Percentiles rank a stretch among this genome's conserved stretches.
Evolutionary conservation across 2,329 filamentous ascomycete species (phyloP).

Genomic region (Rutstroemia sp.): DNA sequence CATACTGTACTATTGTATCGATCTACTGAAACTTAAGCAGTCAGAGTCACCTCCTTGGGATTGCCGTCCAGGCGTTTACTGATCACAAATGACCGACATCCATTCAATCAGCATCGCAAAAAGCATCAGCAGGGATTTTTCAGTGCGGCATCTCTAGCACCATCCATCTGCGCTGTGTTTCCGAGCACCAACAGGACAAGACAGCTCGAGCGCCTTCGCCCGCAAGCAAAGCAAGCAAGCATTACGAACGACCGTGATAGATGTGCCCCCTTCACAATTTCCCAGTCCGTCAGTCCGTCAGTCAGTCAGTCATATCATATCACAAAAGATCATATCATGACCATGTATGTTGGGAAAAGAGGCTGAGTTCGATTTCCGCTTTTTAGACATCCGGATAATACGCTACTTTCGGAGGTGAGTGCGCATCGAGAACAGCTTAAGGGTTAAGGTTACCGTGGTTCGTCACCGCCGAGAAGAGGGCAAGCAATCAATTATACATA

Average conservation of each 20-base stretch:
- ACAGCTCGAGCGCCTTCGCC: not conserved
- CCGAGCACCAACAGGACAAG: not conserved
- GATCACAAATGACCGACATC: not conserved
- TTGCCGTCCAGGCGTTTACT: not conserved
- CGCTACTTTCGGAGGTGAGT: not conserved
- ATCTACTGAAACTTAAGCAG: slow-evolving; percentile 4
- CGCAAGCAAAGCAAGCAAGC: not conserved
- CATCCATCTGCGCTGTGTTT: not conserved
- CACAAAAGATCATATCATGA: not conserved
- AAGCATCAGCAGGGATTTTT: not conserved
- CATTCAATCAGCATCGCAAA: not conserved
- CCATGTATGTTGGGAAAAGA: not conserved
- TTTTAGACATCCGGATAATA: not conserved
- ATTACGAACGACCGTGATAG: not conserved
- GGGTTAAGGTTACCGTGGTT: not conserved
- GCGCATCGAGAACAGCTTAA: not conserved
- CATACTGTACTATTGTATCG: not conserved
- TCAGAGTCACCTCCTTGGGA: not conserved
- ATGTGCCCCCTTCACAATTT: not conserved
- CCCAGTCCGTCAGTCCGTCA: not conserved
- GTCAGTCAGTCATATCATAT: not conserved
- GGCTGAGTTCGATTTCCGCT: not conserved
- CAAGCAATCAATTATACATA: not conserved
- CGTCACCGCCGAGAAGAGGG: not conserved
- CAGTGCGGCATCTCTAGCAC: not conserved